phyloP scores from a whole-genome alignment of 768 basidiomycete species.

The Saitozyma sp. region DNA sequence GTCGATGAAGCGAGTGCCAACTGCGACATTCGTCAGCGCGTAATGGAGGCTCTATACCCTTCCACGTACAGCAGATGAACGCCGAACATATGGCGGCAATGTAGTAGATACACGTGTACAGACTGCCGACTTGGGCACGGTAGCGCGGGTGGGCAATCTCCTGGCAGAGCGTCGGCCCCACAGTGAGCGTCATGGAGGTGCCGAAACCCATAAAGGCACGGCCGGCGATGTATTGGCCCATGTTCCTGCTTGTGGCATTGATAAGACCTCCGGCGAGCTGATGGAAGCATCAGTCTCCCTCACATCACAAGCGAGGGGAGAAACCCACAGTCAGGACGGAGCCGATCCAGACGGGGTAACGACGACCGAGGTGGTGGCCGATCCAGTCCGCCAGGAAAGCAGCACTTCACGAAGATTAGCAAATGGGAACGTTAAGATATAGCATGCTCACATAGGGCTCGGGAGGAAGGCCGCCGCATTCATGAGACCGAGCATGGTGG shows the following conservation, averaged over 20 bases:
- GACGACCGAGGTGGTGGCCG: conserved; percentile 22
- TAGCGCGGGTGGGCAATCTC: conserved; percentile 36
- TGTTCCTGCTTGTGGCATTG: conserved; percentile 22
- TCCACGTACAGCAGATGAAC: conserved; percentile 4
- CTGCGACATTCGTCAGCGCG: too few relatives aligned
- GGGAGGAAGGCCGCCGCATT: conserved; percentile 34
- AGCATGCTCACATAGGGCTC: conserved; percentile 6
- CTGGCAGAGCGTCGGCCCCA: conserved; percentile 24
- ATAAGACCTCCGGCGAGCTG: conserved; percentile 23
- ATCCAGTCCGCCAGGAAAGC: conserved; percentile 32
- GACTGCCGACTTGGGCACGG: conserved; percentile 19
- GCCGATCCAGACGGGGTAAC: conserved; percentile 21
- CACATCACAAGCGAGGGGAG: not conserved
- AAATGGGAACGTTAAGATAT: too few relatives aligned
- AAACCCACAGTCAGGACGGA: conserved; percentile 13
- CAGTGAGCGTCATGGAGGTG: conserved; percentile 15
- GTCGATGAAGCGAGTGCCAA: conserved; percentile 20
- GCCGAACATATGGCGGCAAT: too few relatives aligned
- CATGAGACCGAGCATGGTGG: conserved; percentile 29
- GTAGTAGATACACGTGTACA: conserved; percentile 3
- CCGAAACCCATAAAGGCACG: conserved; percentile 22
- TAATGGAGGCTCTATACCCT: too few relatives aligned
- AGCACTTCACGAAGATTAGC: not conserved
- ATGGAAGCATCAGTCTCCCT: not conserved
- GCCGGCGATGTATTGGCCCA: not conserved